Base-by-base conservation (phyloP, 345 rosid genomes). In the Sonneratia alba region DNA sequence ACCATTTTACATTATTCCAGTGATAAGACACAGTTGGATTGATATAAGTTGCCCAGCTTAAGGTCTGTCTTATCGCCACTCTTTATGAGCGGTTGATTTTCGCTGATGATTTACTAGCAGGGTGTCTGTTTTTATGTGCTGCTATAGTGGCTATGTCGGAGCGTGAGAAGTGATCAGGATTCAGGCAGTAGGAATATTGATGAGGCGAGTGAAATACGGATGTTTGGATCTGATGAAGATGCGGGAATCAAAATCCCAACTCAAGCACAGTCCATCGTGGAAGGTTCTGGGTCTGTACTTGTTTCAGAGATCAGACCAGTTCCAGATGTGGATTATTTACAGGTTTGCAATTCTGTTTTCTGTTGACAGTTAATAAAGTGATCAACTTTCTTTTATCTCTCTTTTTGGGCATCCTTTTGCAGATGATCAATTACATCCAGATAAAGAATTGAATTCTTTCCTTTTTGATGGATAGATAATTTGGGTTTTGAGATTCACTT, bases 271-370 rank as follows among this genome's bases (percentile, higher is more conserved):
- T 82, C 93, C 34, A 19, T 88, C 53, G 95, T 89, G 69, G 97
- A 94, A 85, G 96, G 98, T 75, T 78, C 96, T 45, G 85, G 88
- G 74, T 53, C 87, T 62, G 88, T 84, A 76, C 76, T 81, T 70
- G 85, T 87, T 68, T 77, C 93, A 69, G 90, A 95, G 82, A 80
- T 77, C 45, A 88, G 85, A 81, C 97, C 92, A 15, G 80, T 74
- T 36, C 84, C 89, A 66, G 91, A 95, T 81, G 97, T 91, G 24
- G 99, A 95, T 85, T 91, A 91, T 84, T 82, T 95, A 70, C 99
- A 94, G 89, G 99, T 88, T 36, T 67, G 75, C 68, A 15, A 48
- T 72, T 48, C 66, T 62, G 38, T 66, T n/a, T 45, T 34, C 36
- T 12, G 63, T 73, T 74, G 34, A 66, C 27, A 45, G 37, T 66